A percentile compares a stretch with the other conserved stretches of the same genome.
Conservation (phyloP, 169 alveolate species). For the Fabrea salina region DNA sequence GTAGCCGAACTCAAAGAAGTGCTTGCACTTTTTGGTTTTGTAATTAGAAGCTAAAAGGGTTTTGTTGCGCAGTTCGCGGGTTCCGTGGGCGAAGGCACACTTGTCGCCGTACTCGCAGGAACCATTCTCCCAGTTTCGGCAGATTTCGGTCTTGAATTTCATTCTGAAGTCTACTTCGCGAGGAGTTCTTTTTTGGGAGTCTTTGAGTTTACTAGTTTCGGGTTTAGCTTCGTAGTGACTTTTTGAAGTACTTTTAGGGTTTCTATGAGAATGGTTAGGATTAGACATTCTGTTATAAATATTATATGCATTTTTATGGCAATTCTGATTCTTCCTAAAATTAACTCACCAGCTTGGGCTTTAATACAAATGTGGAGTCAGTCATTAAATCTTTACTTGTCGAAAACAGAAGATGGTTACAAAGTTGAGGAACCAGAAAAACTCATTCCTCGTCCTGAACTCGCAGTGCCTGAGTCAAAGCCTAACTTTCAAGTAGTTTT, state of each 20-base stretch:
- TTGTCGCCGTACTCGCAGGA: background rate
- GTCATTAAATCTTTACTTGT: background rate
- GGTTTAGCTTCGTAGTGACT: too few relatives aligned
- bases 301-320: too few relatives aligned
- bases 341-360: too few relatives aligned
- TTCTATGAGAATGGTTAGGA: too few relatives aligned
- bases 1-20: background rate
- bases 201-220: too few relatives aligned
- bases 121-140: background rate
- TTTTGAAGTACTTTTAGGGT: too few relatives aligned
- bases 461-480: too few relatives aligned
- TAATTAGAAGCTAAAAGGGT: background rate
- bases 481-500: too few relatives aligned
- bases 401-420: constrained; percentile 12
- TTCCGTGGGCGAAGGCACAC: background rate
- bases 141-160: background rate
- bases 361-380: background rate
- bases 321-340: too few relatives aligned
- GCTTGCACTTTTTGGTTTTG: background rate
- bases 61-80: background rate
- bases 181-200: too few relatives aligned
- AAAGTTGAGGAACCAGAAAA: constrained; percentile 3
- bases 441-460: background rate
- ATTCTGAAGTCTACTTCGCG: background rate
- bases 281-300: too few relatives aligned